phyloP scores from a whole-genome alignment of 1,139 yeast genomes.

The Lodderomyces jiufengensis region DNA sequence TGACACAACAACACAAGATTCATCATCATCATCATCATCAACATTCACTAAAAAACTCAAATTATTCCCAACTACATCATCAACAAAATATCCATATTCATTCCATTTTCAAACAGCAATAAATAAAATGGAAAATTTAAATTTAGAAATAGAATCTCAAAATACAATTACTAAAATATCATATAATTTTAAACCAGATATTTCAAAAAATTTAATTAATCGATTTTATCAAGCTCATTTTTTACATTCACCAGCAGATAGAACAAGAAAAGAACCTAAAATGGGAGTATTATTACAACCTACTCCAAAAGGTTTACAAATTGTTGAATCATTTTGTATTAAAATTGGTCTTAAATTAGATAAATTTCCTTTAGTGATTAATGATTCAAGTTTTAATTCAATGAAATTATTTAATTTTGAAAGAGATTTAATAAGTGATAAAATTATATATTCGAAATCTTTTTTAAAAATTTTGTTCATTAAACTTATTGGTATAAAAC shows the following conservation, averaged over 20 bases:
- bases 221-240: slow-evolving; percentile 65
- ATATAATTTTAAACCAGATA: slow-evolving; percentile 51
- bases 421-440: slow-evolving; percentile 57
- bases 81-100: slow-evolving; percentile 40
- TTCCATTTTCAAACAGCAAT: slow-evolving; percentile 56
- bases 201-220: slow-evolving; percentile 49
- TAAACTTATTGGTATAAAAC: slow-evolving; percentile 59
- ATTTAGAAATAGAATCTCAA: slow-evolving; percentile 44
- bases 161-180: slow-evolving; percentile 57
- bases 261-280: slow-evolving; percentile 54
- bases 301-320: slow-evolving; percentile 85
- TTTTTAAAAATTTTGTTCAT: slow-evolving; percentile 65
- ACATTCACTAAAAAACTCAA: background rate
- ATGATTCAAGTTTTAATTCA: slow-evolving; percentile 54
- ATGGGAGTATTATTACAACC: slow-evolving; percentile 59
- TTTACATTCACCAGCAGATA: slow-evolving; percentile 72
- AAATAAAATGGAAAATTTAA: slow-evolving; percentile 45
- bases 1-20: background rate
- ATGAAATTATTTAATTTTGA: slow-evolving; percentile 71
- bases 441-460: slow-evolving; percentile 60
- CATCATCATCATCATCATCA: background rate
- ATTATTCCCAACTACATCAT: background rate
- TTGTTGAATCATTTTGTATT: slow-evolving; percentile 58
- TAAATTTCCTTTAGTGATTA: slow-evolving; percentile 43
- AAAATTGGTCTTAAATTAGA: slow-evolving; percentile 49